Conservation (phyloP, 2,329 filamentous ascomycete genomes). For the Fusarium devonianum region DNA sequence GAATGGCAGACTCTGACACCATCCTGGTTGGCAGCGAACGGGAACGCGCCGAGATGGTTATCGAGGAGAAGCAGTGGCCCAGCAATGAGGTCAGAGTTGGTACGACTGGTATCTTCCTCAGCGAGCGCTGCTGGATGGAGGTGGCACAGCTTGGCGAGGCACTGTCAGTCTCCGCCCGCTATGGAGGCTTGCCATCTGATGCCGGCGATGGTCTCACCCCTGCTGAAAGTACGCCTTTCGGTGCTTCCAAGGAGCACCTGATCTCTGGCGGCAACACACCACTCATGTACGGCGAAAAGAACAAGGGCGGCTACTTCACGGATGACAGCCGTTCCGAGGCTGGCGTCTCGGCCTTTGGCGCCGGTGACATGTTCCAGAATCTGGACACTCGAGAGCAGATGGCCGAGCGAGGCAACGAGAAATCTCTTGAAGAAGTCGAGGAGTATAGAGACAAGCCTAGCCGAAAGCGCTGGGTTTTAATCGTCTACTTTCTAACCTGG, state of each 20-base stretch:
- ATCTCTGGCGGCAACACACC: conserved; percentile 60
- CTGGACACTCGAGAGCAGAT: conserved; percentile 93
- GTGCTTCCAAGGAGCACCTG: conserved; percentile 68
- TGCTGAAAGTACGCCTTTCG: conserved; percentile 66
- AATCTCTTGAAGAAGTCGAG: conserved; percentile 89
- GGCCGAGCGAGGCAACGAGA: conserved; percentile 93
- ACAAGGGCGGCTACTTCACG: conserved; percentile 81
- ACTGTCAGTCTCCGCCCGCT: conserved; percentile 56
- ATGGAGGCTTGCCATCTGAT: conserved; percentile 53
- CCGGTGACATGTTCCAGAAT: conserved; percentile 97
- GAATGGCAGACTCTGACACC: conserved; percentile 82
- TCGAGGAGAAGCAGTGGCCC: conserved; percentile 93
- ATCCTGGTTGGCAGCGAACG: conserved; percentile 89
- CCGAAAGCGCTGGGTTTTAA: conserved; percentile 88
- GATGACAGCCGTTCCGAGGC: conserved; percentile 93
- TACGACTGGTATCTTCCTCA: conserved; percentile 92
- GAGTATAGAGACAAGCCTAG: conserved; percentile 78
- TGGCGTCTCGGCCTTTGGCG: conserved; percentile 87
- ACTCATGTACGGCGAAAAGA: conserved; percentile 76
- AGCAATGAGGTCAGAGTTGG: conserved; percentile 89
- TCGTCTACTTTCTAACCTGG: conserved; percentile 86
- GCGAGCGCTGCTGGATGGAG: conserved; percentile 94
- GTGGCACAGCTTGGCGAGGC: conserved; percentile 77
- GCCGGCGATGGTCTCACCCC: conserved; percentile 68
- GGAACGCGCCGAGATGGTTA: conserved; percentile 89